Evolutionary conservation across 495 filamentous ascomycete genomes (phyloP).

Genomic region (Neurospora sp.): DNA sequence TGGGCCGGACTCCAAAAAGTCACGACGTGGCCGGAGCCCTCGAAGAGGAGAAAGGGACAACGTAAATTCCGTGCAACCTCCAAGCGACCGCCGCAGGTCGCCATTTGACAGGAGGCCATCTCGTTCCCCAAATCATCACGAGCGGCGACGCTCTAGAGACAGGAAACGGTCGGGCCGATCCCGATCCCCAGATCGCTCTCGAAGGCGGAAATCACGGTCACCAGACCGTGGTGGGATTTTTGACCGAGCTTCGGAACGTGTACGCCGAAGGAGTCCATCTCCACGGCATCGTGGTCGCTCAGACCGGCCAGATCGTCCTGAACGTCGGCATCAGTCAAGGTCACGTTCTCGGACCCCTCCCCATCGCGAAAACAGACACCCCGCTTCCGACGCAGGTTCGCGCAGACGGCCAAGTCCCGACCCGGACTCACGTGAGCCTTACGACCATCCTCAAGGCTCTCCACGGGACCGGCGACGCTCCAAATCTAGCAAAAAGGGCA

Average conservation of each 20-base stretch:
- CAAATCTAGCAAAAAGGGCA: constrained; percentile 24
- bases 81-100: constrained; percentile 11
- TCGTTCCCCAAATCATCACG: constrained; percentile 20
- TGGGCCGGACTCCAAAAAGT: constrained; percentile 24
- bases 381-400: constrained; percentile 25
- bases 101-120: constrained; percentile 19
- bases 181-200: constrained; percentile 18
- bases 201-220: constrained; percentile 15
- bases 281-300: constrained; percentile 23
- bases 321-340: constrained; percentile 25
- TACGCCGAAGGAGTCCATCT: constrained; percentile 9
- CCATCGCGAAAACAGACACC: constrained; percentile 21
- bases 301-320: constrained; percentile 18
- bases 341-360: constrained; percentile 22
- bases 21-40: constrained; percentile 24
- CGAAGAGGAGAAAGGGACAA: constrained; percentile 17
- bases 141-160: constrained; percentile 10
- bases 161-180: constrained; percentile 19
- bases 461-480: constrained; percentile 27
- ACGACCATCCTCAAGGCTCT: constrained; percentile 19
- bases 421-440: constrained; percentile 18
- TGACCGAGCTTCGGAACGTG: not conserved
- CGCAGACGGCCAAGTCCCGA: constrained; percentile 22
- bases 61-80: constrained; percentile 11
- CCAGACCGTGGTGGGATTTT: not conserved